Conservation (phyloP, 2,329 filamentous ascomycete genomes). For the Sporothrix pallida region DNA sequence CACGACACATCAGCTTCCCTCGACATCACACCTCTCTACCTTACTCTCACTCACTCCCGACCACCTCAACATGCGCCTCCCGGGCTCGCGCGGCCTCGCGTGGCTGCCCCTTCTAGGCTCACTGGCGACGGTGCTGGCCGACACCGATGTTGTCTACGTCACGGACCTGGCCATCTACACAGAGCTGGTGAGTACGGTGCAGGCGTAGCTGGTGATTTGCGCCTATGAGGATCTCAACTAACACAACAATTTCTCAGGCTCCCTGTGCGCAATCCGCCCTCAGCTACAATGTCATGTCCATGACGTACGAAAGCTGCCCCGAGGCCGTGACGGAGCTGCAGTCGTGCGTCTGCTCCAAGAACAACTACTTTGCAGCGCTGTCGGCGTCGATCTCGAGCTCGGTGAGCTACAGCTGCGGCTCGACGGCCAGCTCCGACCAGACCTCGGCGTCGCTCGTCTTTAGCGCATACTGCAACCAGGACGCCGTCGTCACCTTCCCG, state of each 20-base stretch:
- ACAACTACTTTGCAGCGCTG: conserved; percentile 50
- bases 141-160: conserved; percentile 48
- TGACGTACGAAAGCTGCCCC: conserved; percentile 53
- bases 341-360: conserved; percentile 59
- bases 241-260: conserved; percentile 47
- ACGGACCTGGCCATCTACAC: conserved; percentile 53
- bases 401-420: conserved; percentile 53
- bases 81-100: conserved; percentile 17
- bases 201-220: not conserved
- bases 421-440: conserved; percentile 55
- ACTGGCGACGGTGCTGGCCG: conserved; percentile 6
- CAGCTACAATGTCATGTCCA: conserved; percentile 50
- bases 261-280: conserved; percentile 57
- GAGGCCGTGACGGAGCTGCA: conserved; percentile 54
- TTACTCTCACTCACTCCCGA: no score
- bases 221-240: not conserved
- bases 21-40: not conserved
- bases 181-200: conserved; percentile 46
- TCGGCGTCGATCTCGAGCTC: conserved; percentile 48
- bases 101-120: conserved; percentile 33
- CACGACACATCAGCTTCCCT: not conserved
- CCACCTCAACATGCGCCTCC: conserved; percentile 21
- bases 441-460: conserved; percentile 55
- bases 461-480: conserved; percentile 57
- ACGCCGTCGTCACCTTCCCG: conserved; percentile 47